phyloP scores from a whole-genome alignment of 2,329 filamentous ascomycete species.

The Sclerotiophoma versabilis region DNA sequence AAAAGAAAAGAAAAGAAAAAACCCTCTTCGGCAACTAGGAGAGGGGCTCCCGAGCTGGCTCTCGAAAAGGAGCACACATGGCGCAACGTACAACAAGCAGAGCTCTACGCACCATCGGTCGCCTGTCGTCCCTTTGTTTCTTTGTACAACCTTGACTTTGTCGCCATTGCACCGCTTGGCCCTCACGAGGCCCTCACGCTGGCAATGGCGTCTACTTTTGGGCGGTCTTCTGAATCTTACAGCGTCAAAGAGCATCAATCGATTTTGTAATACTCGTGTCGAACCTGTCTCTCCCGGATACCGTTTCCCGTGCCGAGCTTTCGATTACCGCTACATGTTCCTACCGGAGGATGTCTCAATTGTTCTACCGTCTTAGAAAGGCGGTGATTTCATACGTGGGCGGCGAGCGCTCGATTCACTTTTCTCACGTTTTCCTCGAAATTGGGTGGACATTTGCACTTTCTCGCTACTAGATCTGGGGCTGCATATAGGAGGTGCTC shows the following conservation, averaged over 20 bases:
- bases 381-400: constrained; percentile 19
- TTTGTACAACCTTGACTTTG: constrained; percentile 32
- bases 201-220: constrained; percentile 31
- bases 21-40: constrained; percentile 6
- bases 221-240: constrained; percentile 31
- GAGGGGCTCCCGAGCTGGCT: constrained; percentile 39
- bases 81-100: constrained; percentile 18
- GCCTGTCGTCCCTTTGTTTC: constrained; percentile 22
- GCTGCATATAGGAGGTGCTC: constrained; percentile 37
- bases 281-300: constrained; percentile 12
- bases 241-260: constrained; percentile 31
- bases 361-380: constrained; percentile 7
- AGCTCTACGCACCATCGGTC: background rate
- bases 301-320: constrained; percentile 19
- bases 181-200: constrained; percentile 24
- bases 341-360: constrained; percentile 19
- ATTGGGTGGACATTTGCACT: constrained; percentile 34
- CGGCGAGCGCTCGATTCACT: constrained; percentile 28
- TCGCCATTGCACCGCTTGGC: constrained; percentile 21
- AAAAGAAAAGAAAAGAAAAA: constrained; percentile 30
- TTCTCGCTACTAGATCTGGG: constrained; percentile 36
- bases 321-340: constrained; percentile 12
- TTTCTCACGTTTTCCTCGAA: constrained; percentile 22
- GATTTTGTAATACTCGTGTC: constrained; percentile 23
- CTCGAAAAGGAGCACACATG: constrained; percentile 34